Conservation (phyloP, 2,329 filamentous ascomycete species). For the Epichloe gansuensis region DNA sequence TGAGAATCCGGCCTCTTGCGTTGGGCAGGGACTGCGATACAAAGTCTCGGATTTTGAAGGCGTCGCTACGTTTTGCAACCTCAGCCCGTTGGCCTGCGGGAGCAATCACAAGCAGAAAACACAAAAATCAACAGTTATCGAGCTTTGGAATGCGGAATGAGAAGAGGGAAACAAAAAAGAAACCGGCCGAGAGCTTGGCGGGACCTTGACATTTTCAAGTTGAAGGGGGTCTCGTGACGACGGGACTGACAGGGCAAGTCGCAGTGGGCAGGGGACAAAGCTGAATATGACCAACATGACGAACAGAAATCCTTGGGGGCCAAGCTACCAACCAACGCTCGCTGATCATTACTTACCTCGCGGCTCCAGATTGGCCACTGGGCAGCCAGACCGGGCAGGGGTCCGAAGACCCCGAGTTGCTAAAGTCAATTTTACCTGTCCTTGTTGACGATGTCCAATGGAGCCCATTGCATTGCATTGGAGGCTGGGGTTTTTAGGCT, state of each 20-base stretch:
- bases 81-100: not conserved
- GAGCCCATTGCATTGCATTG: not conserved
- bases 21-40: not conserved
- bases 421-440: not conserved
- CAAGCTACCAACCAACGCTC: not conserved
- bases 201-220: not conserved
- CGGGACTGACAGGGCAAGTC: not conserved
- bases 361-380: not conserved
- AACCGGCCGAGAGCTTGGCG: not conserved
- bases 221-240: constrained; percentile 1
- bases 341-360: not conserved
- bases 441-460: not conserved
- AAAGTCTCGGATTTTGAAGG: not conserved
- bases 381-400: not conserved
- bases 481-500: too few relatives aligned
- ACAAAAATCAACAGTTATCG: not conserved
- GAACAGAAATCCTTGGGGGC: not conserved
- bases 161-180: not conserved
- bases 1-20: not conserved
- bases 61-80: not conserved
- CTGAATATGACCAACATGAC: not conserved
- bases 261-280: not conserved
- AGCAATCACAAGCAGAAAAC: not conserved
- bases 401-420: not conserved
- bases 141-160: not conserved